Conservation (phyloP, 1,139 yeast species). For the Kurtzmaniella quercitrusa region DNA sequence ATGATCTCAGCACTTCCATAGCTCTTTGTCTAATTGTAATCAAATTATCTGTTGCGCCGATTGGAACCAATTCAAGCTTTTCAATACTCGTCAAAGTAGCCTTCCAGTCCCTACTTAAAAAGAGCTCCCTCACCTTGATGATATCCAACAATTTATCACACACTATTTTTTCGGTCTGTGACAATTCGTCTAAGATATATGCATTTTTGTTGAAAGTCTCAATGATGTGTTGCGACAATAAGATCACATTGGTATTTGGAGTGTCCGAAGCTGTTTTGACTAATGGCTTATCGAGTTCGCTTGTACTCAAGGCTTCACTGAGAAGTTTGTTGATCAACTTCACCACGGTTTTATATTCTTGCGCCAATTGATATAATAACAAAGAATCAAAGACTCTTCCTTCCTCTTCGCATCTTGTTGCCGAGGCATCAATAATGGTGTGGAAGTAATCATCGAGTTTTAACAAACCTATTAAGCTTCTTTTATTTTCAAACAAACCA, state of each 20-base stretch:
- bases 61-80: conserved; percentile 64
- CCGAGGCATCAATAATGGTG: conserved; percentile 80
- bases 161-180: conserved; percentile 53
- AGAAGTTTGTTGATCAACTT: conserved; percentile 69
- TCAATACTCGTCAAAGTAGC: conserved; percentile 55
- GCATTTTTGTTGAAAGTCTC: conserved; percentile 50
- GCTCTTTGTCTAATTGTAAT: conserved; percentile 34
- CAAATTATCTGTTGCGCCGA: conserved; percentile 38
- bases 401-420: conserved; percentile 84
- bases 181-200: conserved; percentile 40
- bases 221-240: conserved; percentile 57
- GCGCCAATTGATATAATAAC: conserved; percentile 79
- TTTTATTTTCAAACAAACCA: conserved; percentile 80
- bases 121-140: conserved; percentile 63
- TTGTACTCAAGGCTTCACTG: conserved; percentile 73
- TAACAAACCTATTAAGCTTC: conserved; percentile 58
- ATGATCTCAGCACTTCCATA: conserved; percentile 43
- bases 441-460: conserved; percentile 45
- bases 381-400: conserved; percentile 88
- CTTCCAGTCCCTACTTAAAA: conserved; percentile 57
- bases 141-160: conserved; percentile 63
- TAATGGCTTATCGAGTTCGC: conserved; percentile 68
- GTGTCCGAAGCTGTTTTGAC: conserved; percentile 24
- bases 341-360: conserved; percentile 85
- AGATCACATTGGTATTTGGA: conserved; percentile 45